Percentiles rank a stretch among this genome's conserved stretches.
Evolutionary conservation across 148 eudicot species (phyloP).

Genomic region (Selenicereus undatus): DNA sequence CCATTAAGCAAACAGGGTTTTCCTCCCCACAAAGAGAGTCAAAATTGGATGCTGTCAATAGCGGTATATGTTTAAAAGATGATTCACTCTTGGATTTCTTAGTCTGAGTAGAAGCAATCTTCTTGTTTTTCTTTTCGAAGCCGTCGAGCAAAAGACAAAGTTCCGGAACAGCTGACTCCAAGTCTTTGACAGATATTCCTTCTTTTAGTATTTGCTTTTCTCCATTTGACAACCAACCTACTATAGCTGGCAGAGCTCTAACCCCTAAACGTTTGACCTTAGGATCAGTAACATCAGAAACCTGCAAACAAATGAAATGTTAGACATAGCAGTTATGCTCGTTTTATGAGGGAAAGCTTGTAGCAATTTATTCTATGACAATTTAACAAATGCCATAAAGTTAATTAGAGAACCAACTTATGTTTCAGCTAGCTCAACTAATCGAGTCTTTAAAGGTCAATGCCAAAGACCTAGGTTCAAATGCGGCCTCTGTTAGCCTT

Average conservation of each 20-base stretch:
- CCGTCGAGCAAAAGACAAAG: conserved; percentile 56
- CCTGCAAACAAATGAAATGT: conserved; percentile 34
- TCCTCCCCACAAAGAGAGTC: conserved; percentile 58
- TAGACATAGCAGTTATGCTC: neutral
- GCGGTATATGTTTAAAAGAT: conserved; percentile 40
- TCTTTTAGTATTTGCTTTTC: conserved; percentile 61
- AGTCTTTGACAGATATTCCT: conserved; percentile 75
- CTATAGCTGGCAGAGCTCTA: conserved; percentile 77
- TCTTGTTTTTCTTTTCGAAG: conserved; percentile 72
- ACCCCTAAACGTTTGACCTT: conserved; percentile 55
- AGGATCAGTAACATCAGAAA: conserved; percentile 63
- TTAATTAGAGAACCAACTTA: neutral
- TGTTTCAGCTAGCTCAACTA: neutral
- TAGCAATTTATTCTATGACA: neutral
- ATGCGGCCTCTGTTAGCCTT: neutral
- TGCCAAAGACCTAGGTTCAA: neutral
- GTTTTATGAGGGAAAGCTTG: neutral
- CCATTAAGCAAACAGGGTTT: conserved; percentile 80
- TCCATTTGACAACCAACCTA: conserved; percentile 87
- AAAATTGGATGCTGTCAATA: conserved; percentile 61
- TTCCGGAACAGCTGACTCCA: conserved; percentile 78
- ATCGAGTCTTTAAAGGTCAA: neutral
- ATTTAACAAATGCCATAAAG: neutral
- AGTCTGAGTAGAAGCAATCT: conserved; percentile 38
- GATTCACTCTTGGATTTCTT: conserved; percentile 48